phyloP scores from a whole-genome alignment of 805 yeast species.

The Wickerhamiella dianesei region DNA sequence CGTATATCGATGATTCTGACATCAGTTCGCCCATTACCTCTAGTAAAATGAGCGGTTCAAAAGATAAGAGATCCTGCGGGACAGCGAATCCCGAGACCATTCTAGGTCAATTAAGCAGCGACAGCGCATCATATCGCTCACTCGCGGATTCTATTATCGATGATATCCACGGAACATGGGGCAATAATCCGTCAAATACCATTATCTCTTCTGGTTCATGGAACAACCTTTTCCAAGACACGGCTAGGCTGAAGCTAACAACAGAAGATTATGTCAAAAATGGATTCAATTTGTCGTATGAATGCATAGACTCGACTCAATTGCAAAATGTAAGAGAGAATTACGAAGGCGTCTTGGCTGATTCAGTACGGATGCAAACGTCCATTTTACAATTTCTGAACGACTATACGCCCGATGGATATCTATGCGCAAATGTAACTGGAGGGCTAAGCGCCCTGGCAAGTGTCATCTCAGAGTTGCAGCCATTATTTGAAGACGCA shows the following conservation, averaged over 20 bases:
- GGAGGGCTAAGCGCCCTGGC: no score
- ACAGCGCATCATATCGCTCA: background rate
- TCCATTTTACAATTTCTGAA: background rate
- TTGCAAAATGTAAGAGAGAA: background rate
- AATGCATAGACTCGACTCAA: background rate
- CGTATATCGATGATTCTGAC: no score
- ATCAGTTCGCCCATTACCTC: background rate
- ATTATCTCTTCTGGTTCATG: background rate
- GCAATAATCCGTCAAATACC: background rate
- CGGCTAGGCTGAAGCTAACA: background rate
- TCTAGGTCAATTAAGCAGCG: background rate
- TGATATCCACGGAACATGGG: background rate
- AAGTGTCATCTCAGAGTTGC: no score
- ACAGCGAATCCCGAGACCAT: no score
- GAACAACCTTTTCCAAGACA: background rate
- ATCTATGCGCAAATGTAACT: background rate
- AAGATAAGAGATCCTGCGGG: no score
- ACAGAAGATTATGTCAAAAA: background rate
- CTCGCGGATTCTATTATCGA: background rate
- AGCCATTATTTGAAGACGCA: no score
- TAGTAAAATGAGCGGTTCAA: no score
- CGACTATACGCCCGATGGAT: background rate
- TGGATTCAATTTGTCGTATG: background rate
- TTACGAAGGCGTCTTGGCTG: background rate
- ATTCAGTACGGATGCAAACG: background rate